phyloP scores from a whole-genome alignment of 495 filamentous ascomycete genomes.

The Penicillium lividum region DNA sequence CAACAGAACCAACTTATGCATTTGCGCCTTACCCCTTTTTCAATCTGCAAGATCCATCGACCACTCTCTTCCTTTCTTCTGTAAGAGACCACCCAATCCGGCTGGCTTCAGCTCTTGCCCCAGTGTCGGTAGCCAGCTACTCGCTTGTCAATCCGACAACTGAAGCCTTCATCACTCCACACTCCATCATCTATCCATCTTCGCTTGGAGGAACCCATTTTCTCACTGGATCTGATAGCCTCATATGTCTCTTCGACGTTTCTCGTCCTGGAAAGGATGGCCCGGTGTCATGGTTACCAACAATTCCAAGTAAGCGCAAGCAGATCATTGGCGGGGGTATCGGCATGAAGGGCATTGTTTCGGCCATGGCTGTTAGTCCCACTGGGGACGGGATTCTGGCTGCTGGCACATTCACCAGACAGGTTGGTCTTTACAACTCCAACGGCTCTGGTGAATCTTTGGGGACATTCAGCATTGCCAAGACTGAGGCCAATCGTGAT shows the following conservation, averaged over 20 bases:
- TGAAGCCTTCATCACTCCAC: constrained; percentile 74
- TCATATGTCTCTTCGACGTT: constrained; percentile 78
- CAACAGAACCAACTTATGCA: constrained; percentile 70
- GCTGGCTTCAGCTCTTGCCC: constrained; percentile 60
- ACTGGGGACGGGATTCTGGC: constrained; percentile 62
- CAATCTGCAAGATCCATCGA: constrained; percentile 61
- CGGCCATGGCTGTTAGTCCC: constrained; percentile 57
- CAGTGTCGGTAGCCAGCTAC: constrained; percentile 59
- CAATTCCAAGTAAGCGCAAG: constrained; percentile 74
- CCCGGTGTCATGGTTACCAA: constrained; percentile 63
- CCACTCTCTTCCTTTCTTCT: constrained; percentile 68
- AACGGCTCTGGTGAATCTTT: constrained; percentile 65
- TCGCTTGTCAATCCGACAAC: constrained; percentile 71
- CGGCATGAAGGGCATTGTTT: constrained; percentile 84
- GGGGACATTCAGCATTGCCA: constrained; percentile 61
- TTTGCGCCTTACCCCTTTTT: constrained; percentile 74
- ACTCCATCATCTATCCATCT: constrained; percentile 68
- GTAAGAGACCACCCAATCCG: constrained; percentile 73
- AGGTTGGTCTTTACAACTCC: constrained; percentile 74
- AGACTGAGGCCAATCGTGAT: constrained; percentile 37
- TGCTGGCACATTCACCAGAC: constrained; percentile 78
- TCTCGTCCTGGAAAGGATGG: constrained; percentile 59
- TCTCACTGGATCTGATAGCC: constrained; percentile 71
- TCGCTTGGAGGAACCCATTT: constrained; percentile 57
- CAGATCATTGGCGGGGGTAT: constrained; percentile 67